Evolutionary conservation across 495 filamentous ascomycete species (phyloP), one percentile per base, ranked within the genome.

Genomic region (Penicillium turbatum): DNA sequence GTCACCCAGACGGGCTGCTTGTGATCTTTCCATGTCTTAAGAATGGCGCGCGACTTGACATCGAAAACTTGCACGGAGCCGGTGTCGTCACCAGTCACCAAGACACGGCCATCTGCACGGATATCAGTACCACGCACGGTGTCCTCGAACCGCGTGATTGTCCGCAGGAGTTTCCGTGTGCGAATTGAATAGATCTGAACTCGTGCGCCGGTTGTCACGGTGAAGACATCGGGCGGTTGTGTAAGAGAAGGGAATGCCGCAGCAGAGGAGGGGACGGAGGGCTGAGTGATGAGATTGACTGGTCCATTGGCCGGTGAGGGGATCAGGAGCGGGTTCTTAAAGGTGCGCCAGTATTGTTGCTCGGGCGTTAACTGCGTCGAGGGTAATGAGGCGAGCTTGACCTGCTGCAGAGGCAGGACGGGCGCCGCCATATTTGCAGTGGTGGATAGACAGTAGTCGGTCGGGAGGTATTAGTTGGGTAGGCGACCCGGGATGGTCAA

Each of bases 1-100:
- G 88, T 89, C 19, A 85, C 82, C 86, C 93, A 96, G 32, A 96
- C 91, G 36, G 95, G 88, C 75, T 95, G 91, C 72, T 92, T 92
- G 71, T 98, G 93, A 39, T 92, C 85, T 56, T 85, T 84, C 95
- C 93, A 99, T 42, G 93, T 96, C 78, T 93, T 93, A 63, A 99
- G 71, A 52, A 97, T 95, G 1, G 92, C 90, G 51, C 93, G 82
- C 36, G 88, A 89, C 17, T 79, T 83, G 48, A 93, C 81, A 61
- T 99, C 95, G 64, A 97, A 99, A 12, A 96, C 89, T 67, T 97
- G 95, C 40, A 99, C 88, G 38, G 85, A 79, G 16, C 95, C 93
- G 30, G 82, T 86, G 58, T 95, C 91, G 54, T 96, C 91, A 64
- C 92, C 95, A 35, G 92, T 88, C 12, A 95, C 86, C 57, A 97